Base-by-base conservation (phyloP, 2,329 filamentous ascomycete genomes). In the Cadophora gregata region DNA sequence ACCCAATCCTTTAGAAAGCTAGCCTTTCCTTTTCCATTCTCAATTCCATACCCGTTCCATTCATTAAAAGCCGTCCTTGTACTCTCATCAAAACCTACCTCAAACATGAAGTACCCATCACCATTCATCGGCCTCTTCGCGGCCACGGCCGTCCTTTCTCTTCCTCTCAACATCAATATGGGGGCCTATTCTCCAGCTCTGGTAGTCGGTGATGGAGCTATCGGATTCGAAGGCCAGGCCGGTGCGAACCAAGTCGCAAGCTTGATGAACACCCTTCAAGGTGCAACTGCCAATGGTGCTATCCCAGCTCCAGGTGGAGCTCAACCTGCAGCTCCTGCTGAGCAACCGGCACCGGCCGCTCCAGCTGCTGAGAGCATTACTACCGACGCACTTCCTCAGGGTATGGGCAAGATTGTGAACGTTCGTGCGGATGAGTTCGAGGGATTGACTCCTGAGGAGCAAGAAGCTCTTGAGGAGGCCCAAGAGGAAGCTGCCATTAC, bases 161-260 rank as follows among this genome's bases (percentile, higher is more conserved):
- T 65, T 10, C 70, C 70, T 48, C 64, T 72, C 27, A 72, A 71
- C 59, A 72, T 71, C 66, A 68, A 72, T 29, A 65, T 71, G 62
- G 70, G 70, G 27, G 69, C 69, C 1, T 72, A 68, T 42, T 69
- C 70, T 19, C 70, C 70, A 45, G 67, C 70, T 31, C 33, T 72
- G 59, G 69, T 72, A 66, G 70, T 72, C 60, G 69, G 69, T 69
- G 70, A 72, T 69, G 70, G 70, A 61, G 67, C 69, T 33, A 70
- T 72, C 58, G 67, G 65, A 64, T 71, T 72, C 64, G 62, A 66
- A 48, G 64, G 65, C 10, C 45, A 42, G 9, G 21, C 1, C 21
- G 33, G 36, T 12, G 50, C 51, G n/a, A 51, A 63, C 59, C 62
- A 63, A 42, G 68, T 64, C n/a, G 64, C 51, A 21, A 59, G 63